Evolutionary conservation across 352 stramenopile genomes (phyloP).

Genomic region (Blastocystis sp.): DNA sequence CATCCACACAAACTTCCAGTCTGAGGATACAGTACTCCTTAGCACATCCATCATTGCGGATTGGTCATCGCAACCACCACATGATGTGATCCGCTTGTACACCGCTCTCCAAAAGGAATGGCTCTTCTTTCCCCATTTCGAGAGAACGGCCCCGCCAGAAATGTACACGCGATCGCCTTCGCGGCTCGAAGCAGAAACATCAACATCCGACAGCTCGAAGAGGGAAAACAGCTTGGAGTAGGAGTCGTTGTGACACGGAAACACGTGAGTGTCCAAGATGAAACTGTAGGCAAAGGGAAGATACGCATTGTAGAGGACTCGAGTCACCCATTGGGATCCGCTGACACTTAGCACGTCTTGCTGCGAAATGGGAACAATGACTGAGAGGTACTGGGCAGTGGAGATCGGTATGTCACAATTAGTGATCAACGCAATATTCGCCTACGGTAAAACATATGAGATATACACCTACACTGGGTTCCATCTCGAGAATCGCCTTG

Average conservation of each 20-base stretch:
- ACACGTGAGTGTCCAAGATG: conserved; percentile 1
- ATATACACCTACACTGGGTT: neutral
- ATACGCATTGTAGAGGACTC: conserved; percentile 35
- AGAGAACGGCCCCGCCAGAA: neutral
- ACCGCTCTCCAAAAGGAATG: neutral
- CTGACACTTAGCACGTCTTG: neutral
- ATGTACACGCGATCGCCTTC: neutral
- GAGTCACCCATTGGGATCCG: neutral
- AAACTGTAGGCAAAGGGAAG: conserved; percentile 23
- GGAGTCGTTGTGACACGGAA: neutral
- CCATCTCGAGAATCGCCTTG: neutral
- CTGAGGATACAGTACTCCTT: neutral
- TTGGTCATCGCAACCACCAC: neutral
- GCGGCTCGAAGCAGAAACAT: neutral
- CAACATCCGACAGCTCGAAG: neutral
- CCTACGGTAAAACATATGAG: neutral
- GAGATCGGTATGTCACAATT: neutral
- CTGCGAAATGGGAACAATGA: neutral
- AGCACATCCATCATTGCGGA: neutral
- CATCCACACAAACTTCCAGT: neutral
- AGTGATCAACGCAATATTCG: conserved; percentile 9
- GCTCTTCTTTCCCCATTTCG: neutral
- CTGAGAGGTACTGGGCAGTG: neutral
- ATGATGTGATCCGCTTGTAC: neutral
- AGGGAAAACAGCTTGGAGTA: neutral